A percentile compares a stretch with the other conserved stretches of the same genome.
These are phyloP conservation scores for Sclerotinia sclerotiorum DNA, from an alignment of 2,329 filamentous ascomycete genomes.

Conservation along the genomic window DNA sequence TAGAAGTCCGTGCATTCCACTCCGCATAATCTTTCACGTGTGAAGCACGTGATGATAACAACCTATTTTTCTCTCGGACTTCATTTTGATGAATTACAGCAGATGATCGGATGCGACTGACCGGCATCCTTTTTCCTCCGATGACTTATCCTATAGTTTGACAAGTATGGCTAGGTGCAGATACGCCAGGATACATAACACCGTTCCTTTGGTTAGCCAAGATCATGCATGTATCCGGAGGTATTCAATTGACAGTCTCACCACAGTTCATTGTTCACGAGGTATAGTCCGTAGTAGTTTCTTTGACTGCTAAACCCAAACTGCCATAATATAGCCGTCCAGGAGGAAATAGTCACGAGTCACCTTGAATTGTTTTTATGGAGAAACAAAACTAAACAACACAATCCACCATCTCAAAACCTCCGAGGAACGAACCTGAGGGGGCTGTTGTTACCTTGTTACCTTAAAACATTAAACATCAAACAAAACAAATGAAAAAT, in stretches of 20 bases:
- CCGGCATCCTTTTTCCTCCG: conserved; percentile 18
- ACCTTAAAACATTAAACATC: conserved; percentile 19
- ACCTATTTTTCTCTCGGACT: not conserved
- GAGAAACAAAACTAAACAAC: conserved; percentile 14
- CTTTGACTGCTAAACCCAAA: not conserved
- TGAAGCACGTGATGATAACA: not conserved
- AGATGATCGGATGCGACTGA: conserved; percentile 16
- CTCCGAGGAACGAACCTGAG: conserved; percentile 21
- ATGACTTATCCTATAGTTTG: conserved; percentile 18
- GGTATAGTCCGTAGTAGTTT: not conserved
- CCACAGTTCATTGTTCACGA: conserved; percentile 7
- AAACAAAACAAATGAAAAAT: conserved; percentile 10
- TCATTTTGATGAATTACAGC: conserved; percentile 2
- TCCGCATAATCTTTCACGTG: not conserved
- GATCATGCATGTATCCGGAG: conserved; percentile 24
- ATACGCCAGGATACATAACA: conserved; percentile 21
- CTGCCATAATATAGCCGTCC: conserved; percentile 14
- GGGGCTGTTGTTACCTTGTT: conserved; percentile 5
- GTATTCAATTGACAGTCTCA: conserved; percentile 21
- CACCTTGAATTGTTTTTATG: not conserved
- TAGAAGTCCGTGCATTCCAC: not conserved
- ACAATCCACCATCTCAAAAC: conserved; percentile 12
- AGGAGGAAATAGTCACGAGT: conserved; percentile 17
- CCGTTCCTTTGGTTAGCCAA: conserved; percentile 23
- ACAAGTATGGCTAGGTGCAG: conserved; percentile 23